A percentile compares a stretch with the other conserved stretches of the same genome.
Conservation (phyloP, 768 basidiomycete species). For the Lactifluus volemus region DNA sequence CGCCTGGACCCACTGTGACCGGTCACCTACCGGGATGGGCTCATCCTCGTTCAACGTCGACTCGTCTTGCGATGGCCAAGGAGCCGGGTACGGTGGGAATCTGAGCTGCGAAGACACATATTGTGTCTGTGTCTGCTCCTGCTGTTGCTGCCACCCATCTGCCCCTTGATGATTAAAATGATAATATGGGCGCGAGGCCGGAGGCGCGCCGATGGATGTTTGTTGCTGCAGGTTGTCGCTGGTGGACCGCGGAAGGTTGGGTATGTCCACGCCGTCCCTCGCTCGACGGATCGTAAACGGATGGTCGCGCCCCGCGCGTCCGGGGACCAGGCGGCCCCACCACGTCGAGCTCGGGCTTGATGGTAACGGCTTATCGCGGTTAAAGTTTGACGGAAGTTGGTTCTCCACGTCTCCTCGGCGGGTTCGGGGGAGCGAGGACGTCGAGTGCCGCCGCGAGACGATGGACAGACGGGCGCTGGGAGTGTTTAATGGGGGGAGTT, state of each 20-base stretch:
- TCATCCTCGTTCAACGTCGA: conserved; percentile 39
- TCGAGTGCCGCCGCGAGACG: background rate
- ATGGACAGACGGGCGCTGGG: conserved; percentile 1
- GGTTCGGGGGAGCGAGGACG: background rate
- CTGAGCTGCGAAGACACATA: background rate
- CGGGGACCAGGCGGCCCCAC: background rate
- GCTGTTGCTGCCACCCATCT: background rate
- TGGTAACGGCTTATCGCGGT: background rate
- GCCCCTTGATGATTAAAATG: background rate
- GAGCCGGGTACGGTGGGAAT: background rate
- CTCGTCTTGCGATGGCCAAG: conserved; percentile 29
- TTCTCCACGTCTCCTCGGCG: background rate
- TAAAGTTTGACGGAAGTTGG: background rate
- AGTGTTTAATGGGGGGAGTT: conserved; percentile 15
- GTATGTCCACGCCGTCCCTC: background rate
- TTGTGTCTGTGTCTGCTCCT: background rate
- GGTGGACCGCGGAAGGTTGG: background rate
- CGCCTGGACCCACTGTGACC: conserved; percentile 32
- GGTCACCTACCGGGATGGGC: conserved; percentile 45
- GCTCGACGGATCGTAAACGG: conserved; percentile 2
- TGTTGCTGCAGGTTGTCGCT: background rate
- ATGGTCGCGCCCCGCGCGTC: conserved; percentile 4
- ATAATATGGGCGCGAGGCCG: background rate
- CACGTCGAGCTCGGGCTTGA: background rate
- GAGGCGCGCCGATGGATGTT: background rate